Base-by-base conservation (phyloP, 768 basidiomycete species). In the Boletus tomentosulus region DNA sequence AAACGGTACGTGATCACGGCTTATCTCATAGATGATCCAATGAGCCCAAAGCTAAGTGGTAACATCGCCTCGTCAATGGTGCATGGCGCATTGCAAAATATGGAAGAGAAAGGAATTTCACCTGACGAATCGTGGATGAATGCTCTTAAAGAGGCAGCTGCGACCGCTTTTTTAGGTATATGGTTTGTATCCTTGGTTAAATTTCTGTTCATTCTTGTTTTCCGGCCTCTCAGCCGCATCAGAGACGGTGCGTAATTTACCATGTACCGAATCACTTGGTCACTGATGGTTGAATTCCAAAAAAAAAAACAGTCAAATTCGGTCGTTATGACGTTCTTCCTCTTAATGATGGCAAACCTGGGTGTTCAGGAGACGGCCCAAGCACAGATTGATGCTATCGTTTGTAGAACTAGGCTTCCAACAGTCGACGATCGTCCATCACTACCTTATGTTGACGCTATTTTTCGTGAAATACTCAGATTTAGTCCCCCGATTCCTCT, bases 151-250 rank as follows among this genome's bases (percentile, higher is more conserved):
- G 50, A 46, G 11, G 50, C 50, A 16, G 37, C 56, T 31, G 59
- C 47, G 22, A 47, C 35, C 0, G 59, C 49, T 1, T 46, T 61
- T 28, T 8, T 61, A 27, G 60, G 60, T 61, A 44, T 2, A 46
- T 3, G 3, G 3, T 19, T 58, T 12, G 4, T 6, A 19, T n/a
- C 3, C 24, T 22, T 41, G 3, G 19, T 1, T 3, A 15, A 8
- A 41, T n/a, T n/a, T 6, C 6, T 19, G 16, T 33, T 56, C 9
- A 19, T 42, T 16, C 3, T 15, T 3, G 7, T 46, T 38, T 3
- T 16, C 38, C 11, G 10, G 4, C 37, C 12, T 16, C 34, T 16
- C 34, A 53, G 52, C 46, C 22, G 52, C 38, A 2, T 28, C 52
- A 12, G 52, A 47, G 16, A 53, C 52, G 3, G 52, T 53, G 12